A percentile compares a stretch with the other conserved stretches of the same genome.
Evolutionary conservation across 441 rosid species (phyloP).

Genomic region (Macaranga tanarius): DNA sequence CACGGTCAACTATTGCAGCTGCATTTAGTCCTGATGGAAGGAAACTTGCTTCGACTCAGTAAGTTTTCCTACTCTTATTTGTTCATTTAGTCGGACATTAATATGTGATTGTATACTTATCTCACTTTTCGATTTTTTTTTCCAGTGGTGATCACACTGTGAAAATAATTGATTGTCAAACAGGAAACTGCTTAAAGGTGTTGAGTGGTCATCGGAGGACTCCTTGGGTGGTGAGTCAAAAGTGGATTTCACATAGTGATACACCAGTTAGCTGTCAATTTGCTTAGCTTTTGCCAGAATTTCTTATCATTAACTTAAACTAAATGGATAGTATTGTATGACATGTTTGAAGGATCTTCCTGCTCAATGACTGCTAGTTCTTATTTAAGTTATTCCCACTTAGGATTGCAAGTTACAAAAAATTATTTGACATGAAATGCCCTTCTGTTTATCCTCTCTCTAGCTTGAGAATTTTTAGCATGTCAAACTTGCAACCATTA

Average conservation of each 20-base stretch:
- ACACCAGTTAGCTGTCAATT: slow-evolving; percentile 7
- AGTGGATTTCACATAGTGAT: slow-evolving; percentile 6
- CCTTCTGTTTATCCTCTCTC: not conserved
- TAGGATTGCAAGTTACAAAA: not conserved
- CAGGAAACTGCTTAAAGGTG: slow-evolving; percentile 76
- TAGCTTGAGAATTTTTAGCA: not conserved
- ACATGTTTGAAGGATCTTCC: not conserved
- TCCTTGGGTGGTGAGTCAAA: slow-evolving; percentile 91
- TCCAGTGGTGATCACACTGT: slow-evolving; percentile 95
- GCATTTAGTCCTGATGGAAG: slow-evolving; percentile 89
- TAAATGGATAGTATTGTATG: not conserved
- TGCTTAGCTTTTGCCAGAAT: not conserved
- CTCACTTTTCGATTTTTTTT: slow-evolving; percentile 7
- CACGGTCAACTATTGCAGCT: slow-evolving; percentile 91
- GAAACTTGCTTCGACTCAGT: slow-evolving; percentile 91
- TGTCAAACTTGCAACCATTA: not conserved
- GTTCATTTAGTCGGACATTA: not conserved
- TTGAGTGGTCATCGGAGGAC: slow-evolving; percentile 83
- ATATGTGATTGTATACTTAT: slow-evolving; percentile 11
- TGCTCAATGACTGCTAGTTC: not conserved
- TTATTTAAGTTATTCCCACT: not conserved
- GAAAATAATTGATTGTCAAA: slow-evolving; percentile 80
- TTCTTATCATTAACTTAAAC: not conserved
- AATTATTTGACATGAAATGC: not conserved
- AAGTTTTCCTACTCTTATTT: slow-evolving; percentile 20